These are phyloP conservation scores for Crassisporium funariophilum DNA, from an alignment of 768 basidiomycete species.

Conservation along the genomic window DNA sequence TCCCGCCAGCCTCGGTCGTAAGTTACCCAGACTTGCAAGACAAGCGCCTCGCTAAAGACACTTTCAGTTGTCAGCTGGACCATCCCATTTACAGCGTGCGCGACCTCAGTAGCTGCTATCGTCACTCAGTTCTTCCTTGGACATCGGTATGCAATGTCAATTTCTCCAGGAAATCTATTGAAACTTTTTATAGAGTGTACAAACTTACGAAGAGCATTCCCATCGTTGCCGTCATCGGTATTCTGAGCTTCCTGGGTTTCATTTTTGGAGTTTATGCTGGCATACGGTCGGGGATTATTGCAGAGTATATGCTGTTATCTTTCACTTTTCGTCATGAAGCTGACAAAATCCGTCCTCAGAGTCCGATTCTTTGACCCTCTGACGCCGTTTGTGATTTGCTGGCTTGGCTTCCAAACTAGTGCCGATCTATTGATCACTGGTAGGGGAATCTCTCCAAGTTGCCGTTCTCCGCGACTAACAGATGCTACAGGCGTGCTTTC, in stretches of 20 bases:
- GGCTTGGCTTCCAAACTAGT: slow-evolving; percentile 48
- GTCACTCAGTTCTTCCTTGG: slow-evolving; percentile 53
- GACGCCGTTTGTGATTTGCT: slow-evolving; percentile 45
- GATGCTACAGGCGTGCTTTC: slow-evolving; percentile 22
- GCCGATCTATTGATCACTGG: slow-evolving; percentile 48
- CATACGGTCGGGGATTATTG: slow-evolving; percentile 43
- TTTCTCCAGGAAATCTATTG: slow-evolving; percentile 1
- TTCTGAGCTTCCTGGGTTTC: slow-evolving; percentile 41
- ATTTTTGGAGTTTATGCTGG: slow-evolving; percentile 46
- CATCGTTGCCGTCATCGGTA: slow-evolving; percentile 36
- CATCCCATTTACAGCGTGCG: slow-evolving; percentile 51
- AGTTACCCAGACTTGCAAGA: slow-evolving; percentile 11
- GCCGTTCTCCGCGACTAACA: slow-evolving; percentile 2
- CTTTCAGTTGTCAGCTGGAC: slow-evolving; percentile 45
- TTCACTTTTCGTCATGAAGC: slow-evolving; percentile 17
- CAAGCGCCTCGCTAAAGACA: slow-evolving; percentile 12
- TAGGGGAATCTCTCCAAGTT: slow-evolving; percentile 19
- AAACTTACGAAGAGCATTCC: slow-evolving; percentile 35
- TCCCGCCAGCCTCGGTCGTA: slow-evolving; percentile 35
- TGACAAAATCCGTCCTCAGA: slow-evolving; percentile 25
- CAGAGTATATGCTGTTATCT: slow-evolving; percentile 39
- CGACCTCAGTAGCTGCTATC: slow-evolving; percentile 47
- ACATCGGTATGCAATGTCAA: slow-evolving; percentile 36
- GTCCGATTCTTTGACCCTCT: slow-evolving; percentile 40
- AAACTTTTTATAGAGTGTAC: slow-evolving; percentile 28